Evolutionary conservation across 495 filamentous ascomycete genomes (phyloP), one percentile per base, ranked within the genome.

Genomic region (Hypoxylon perforatum): DNA sequence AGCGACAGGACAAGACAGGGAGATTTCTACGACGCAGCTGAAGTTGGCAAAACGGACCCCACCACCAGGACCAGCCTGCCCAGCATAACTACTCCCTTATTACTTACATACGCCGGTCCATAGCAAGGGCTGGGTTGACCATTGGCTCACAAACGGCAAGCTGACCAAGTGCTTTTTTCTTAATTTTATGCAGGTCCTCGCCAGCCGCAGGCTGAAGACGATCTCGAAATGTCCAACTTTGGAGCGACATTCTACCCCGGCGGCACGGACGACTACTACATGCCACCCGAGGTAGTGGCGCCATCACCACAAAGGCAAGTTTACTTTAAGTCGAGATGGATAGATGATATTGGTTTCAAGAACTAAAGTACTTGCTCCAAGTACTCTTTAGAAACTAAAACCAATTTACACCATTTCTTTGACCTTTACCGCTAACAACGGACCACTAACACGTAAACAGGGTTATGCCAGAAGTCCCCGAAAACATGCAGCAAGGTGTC

Each of bases 211-310:
- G 50, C 50, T 63, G 64, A 80, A 76, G 70, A 83, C 73, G 66
- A 81, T 73, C 63, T 75, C 76, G 75, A 81, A 36, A 82, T 81
- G 77, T 70, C 80, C 63, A 70, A 81, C 62, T 79, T 94, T 69
- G 90, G 89, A 73, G 92, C 94, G 61, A 96, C 94, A 47, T 97
- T 96, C 81, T 90, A 91, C 77, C 94, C 95, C 67, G 92, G 94
- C 73, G 91, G 89, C 38, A 82, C 86, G 62, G 94, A 97, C 82
- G 92, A 96, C 78, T 97, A 92, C 71, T 92, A 90, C 77, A 89
- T 88, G 83, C 87, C 25, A 28, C 25, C 86, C 35, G 82, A 84
- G 59, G 81, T 85, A 58, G 58, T 83, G 49, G 81, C 81, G 65
- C 94, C 94, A 60, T 82, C 91, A 67, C 94, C 94, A 67, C 93